A percentile compares a stretch with the other conserved stretches of the same genome.
Evolutionary conservation across 306 rosid genomes (phyloP).

Genomic region (Vigna mungo): DNA sequence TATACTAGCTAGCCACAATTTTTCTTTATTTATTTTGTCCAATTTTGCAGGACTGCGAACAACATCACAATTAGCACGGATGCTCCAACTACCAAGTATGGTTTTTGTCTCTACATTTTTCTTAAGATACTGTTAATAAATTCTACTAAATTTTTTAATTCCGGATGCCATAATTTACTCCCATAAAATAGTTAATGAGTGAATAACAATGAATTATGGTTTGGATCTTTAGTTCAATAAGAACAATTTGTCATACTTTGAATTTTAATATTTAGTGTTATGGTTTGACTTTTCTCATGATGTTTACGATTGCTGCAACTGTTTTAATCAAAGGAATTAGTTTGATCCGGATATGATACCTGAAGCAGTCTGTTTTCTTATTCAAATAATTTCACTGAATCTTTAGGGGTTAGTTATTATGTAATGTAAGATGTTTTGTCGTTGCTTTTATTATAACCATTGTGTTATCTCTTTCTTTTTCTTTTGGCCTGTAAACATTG

Average conservation of each 20-base stretch:
- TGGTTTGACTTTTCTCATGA: background rate
- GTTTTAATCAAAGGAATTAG: conserved; percentile 1
- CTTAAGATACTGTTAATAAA: background rate
- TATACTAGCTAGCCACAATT: background rate
- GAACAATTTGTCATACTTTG: background rate
- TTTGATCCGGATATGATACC: conserved; percentile 8
- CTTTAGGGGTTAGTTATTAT: conserved; percentile 15
- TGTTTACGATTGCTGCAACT: background rate
- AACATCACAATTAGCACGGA: conserved; percentile 45
- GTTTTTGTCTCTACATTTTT: conserved; percentile 23
- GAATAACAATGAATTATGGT: background rate
- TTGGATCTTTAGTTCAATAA: background rate
- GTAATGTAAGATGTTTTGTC: background rate
- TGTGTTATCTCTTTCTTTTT: background rate
- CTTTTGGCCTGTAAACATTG: background rate
- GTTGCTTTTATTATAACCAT: background rate
- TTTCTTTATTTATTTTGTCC: background rate
- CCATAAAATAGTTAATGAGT: conserved; percentile 18
- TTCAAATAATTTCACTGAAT: conserved; percentile 19
- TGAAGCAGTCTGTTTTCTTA: background rate
- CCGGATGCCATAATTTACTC: background rate
- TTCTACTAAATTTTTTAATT: background rate
- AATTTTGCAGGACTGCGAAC: conserved; percentile 47
- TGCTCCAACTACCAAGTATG: conserved; percentile 51
- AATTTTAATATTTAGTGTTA: conserved; percentile 5